These are phyloP conservation scores for Noccaea caerulescens DNA, from an alignment of 345 rosid species.

Conservation along the genomic window DNA sequence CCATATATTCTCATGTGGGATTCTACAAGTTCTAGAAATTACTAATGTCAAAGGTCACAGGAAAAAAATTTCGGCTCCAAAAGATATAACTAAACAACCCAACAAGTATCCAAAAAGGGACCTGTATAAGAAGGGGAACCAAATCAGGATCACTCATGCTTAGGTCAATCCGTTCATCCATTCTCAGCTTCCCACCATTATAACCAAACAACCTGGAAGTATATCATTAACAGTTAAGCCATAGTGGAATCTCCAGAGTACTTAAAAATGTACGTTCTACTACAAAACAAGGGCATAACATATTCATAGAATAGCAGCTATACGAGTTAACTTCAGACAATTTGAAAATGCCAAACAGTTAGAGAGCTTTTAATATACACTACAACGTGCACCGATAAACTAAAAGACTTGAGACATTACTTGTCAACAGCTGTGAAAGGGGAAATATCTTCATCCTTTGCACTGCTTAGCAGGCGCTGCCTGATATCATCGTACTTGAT, in stretches of 20 bases:
- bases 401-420: constrained; percentile 53
- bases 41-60: constrained; percentile 22
- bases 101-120: constrained; percentile 32
- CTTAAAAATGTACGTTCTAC: neutral
- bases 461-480: constrained; percentile 80
- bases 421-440: constrained; percentile 98
- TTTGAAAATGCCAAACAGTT: constrained; percentile 28
- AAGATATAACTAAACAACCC: constrained; percentile 6
- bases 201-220: constrained; percentile 74
- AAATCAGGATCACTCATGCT: constrained; percentile 99
- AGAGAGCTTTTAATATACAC: constrained; percentile 10
- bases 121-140: constrained; percentile 95
- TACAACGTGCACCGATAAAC: constrained; percentile 25
- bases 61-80: neutral
- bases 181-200: constrained; percentile 84
- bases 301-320: constrained; percentile 23
- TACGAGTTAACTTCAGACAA: constrained; percentile 22
- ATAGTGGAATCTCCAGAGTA: constrained; percentile 16
- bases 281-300: neutral
- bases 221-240: constrained; percentile 4
- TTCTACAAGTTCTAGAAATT: constrained; percentile 23
- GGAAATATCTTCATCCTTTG: constrained; percentile 98
- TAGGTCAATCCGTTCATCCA: constrained; percentile 93
- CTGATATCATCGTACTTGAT: constrained; percentile 90
- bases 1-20: constrained; percentile 21